These are phyloP conservation scores for Bisporella sp. DNA, from an alignment of 2,329 filamentous ascomycete species.

Conservation along the genomic window DNA sequence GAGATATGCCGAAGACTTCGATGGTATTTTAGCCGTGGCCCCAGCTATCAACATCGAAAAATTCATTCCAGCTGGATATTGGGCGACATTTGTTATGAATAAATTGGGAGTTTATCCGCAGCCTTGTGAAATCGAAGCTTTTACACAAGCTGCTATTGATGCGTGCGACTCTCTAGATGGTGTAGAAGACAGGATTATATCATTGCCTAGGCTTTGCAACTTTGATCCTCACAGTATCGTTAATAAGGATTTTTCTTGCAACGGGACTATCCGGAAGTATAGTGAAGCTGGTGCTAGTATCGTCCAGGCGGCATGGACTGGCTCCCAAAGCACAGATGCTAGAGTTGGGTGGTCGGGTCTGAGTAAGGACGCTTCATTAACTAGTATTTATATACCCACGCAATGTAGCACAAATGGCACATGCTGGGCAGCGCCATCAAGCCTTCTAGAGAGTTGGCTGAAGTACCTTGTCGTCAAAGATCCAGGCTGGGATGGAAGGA, in stretches of 20 bases:
- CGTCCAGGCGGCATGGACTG: constrained; percentile 3
- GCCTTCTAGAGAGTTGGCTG: constrained; percentile 1
- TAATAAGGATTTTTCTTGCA: constrained; percentile 6
- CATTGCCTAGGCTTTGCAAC: constrained; percentile 4
- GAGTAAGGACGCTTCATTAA: background rate
- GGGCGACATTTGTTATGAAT: constrained; percentile 14
- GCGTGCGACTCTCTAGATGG: constrained; percentile 15
- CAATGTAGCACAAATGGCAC: constrained; percentile 1
- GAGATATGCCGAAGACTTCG: constrained; percentile 29
- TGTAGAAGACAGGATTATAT: constrained; percentile 13
- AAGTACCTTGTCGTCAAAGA: constrained; percentile 8
- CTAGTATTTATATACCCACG: background rate
- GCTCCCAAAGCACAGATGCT: constrained; percentile 2
- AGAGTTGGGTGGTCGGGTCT: constrained; percentile 7
- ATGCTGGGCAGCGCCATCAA: background rate
- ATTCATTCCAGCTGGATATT: constrained; percentile 2
- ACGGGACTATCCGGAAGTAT: constrained; percentile 4
- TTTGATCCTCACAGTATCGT: constrained; percentile 10
- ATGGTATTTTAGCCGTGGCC: constrained; percentile 33
- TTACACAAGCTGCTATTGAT: constrained; percentile 5
- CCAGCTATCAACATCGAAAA: constrained; percentile 29
- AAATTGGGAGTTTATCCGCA: constrained; percentile 1
- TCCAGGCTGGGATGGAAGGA: constrained; percentile 5
- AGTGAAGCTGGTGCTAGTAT: constrained; percentile 4
- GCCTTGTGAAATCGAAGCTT: constrained; percentile 9